Conservation (phyloP, 1,139 yeast species). For the Pichia cactophila region DNA sequence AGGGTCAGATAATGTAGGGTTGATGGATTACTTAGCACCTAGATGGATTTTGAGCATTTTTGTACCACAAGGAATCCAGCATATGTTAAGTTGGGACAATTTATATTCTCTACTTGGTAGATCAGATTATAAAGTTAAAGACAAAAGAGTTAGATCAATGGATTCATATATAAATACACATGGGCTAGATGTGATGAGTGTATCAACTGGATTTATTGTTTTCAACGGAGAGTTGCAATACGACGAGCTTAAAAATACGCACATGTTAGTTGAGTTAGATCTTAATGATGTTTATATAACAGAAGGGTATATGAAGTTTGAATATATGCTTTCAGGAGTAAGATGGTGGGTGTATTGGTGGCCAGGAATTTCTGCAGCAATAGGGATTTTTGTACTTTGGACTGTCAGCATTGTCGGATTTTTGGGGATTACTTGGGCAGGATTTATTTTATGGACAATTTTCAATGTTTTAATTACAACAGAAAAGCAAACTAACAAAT, state of each 20-base stretch:
- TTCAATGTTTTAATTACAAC: neutral
- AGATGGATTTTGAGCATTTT: conserved; percentile 11
- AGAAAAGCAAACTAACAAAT: neutral
- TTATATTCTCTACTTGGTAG: conserved; percentile 6
- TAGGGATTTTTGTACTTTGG: conserved; percentile 14
- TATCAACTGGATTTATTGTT: conserved; percentile 9
- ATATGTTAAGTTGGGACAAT: conserved; percentile 5
- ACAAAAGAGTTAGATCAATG: conserved; percentile 2
- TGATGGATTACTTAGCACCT: conserved; percentile 13
- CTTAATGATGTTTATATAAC: conserved; percentile 9
- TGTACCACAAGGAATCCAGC: conserved; percentile 12
- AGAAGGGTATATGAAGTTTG: conserved; percentile 10
- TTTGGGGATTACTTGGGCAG: conserved; percentile 10
- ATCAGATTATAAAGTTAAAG: neutral
- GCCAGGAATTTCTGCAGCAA: conserved; percentile 15
- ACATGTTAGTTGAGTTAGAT: conserved; percentile 13
- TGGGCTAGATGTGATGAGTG: neutral
- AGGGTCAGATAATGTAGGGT: neutral
- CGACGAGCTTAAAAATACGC: conserved; percentile 6
- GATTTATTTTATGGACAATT: neutral
- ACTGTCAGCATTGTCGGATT: conserved; percentile 5
- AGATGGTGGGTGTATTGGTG: conserved; percentile 18
- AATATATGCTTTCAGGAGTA: conserved; percentile 13
- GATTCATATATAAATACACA: conserved; percentile 6
- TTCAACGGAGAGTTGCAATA: conserved; percentile 7